These are phyloP conservation scores for Xylariomycetidae sp. DNA, from an alignment of 2,329 filamentous ascomycete genomes.

Conservation along the genomic window DNA sequence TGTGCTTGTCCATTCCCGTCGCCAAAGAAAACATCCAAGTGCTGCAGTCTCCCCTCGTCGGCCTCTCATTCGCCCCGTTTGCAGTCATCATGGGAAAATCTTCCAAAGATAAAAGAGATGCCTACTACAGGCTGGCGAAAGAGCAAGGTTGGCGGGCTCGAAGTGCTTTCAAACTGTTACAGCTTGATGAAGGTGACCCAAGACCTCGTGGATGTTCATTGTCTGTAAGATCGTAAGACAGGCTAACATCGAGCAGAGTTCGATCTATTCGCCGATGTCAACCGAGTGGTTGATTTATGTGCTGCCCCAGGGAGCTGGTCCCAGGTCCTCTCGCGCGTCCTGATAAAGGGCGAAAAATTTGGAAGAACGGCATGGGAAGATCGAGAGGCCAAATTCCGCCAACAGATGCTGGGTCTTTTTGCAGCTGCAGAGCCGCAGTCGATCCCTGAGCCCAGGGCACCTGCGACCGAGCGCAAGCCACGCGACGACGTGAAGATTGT, in stretches of 20 bases:
- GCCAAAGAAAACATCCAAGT: no score
- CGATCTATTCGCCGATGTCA: conserved; percentile 84
- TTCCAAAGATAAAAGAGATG: conserved; percentile 97
- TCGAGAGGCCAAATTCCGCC: conserved; percentile 61
- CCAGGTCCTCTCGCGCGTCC: conserved; percentile 85
- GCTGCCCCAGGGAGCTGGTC: conserved; percentile 96
- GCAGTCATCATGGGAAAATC: conserved; percentile 79
- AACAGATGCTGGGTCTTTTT: conserved; percentile 52
- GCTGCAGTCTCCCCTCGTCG: conserved; percentile 2
- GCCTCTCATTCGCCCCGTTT: no score
- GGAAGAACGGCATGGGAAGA: conserved; percentile 83
- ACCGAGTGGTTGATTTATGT: conserved; percentile 90
- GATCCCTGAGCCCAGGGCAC: neutral
- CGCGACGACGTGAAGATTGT: conserved; percentile 84
- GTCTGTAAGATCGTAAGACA: conserved; percentile 1
- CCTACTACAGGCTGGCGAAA: conserved; percentile 95
- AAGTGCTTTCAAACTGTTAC: conserved; percentile 93
- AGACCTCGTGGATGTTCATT: no score
- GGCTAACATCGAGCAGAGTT: conserved; percentile 56
- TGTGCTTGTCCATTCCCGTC: no score
- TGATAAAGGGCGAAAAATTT: conserved; percentile 91
- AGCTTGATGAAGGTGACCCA: conserved; percentile 77
- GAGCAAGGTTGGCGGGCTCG: conserved; percentile 97
- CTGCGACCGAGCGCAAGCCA: conserved; percentile 30
- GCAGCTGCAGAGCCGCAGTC: conserved; percentile 20